Evolutionary conservation across 495 filamentous ascomycete species (phyloP), one percentile per base, ranked within the genome.

Genomic region (Podospora anserina): DNA sequence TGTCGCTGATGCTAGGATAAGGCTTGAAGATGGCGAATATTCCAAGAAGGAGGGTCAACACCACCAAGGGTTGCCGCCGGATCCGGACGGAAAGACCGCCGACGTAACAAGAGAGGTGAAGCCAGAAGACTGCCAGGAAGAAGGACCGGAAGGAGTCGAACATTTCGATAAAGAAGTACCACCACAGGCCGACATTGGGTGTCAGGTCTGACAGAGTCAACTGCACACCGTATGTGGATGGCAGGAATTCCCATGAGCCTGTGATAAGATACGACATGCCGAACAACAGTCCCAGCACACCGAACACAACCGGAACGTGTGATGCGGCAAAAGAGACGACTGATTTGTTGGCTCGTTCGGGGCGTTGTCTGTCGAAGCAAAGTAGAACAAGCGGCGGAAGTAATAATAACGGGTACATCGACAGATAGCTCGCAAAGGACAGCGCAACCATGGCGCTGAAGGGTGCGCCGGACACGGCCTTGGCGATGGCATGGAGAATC

Each of bases 91-190:
- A 92, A 11, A 98, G 79, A 0, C 91, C 94, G 20, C 88, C 92
- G 4, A 95, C 90, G 78, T 99, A 99, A 54, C 89, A 88, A 3
- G 89, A 88, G 62, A 98, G 83, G 78, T 99, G 96, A 66, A 99
- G 86, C 92, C 96, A 97, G 79, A 99, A 99, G 5, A 98, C 93
- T 23, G 91, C 96, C 2, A 99, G 85, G 84, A 99, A 99, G 83
- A 99, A 98, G 62, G 90, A 89, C 26, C 95, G 88, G 84, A 99
- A 99, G 4, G 93, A 94, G 78, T 99, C 95, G 77, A 99, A 99
- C 88, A 99, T 99, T 80, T 99, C 95, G 72, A 94, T 96, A 81
- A 99, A 98, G 79, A 98, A 99, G 81, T 99, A 99, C 95, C 95
- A 99, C 95, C 95, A 99, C 0, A 99, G 84, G 2, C 95, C 95